Percentiles rank a stretch among this genome's conserved stretches.
These are phyloP conservation scores for Ceratocystis variospora DNA, from an alignment of 2,329 filamentous ascomycete species.

Conservation along the genomic window DNA sequence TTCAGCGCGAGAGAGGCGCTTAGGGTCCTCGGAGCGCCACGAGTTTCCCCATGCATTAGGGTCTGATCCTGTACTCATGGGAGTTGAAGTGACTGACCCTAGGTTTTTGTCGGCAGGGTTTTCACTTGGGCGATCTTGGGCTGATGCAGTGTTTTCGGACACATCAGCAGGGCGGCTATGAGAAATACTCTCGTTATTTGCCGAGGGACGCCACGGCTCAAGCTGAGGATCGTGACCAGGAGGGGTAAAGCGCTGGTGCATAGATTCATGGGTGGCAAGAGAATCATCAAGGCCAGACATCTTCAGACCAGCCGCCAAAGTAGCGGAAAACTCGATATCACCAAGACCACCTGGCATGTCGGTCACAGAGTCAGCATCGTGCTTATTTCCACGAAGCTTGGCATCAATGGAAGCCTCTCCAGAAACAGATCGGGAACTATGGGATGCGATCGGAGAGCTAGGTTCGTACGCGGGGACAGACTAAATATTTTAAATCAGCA, in stretches of 20 bases:
- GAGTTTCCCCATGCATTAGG: conserved; percentile 4
- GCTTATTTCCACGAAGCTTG: neutral
- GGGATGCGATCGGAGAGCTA: conserved; percentile 14
- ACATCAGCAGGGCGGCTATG: neutral
- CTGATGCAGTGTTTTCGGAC: neutral
- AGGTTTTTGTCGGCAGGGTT: conserved; percentile 14
- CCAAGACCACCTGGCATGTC: conserved; percentile 4
- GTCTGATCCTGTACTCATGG: conserved; percentile 4
- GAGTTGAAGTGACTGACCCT: neutral
- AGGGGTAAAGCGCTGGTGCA: conserved; percentile 12
- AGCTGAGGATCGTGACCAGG: conserved; percentile 6
- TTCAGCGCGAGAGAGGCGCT: conserved; percentile 4
- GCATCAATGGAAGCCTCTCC: neutral
- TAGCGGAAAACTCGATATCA: conserved; percentile 12
- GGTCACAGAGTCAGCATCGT: neutral
- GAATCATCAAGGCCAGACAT: conserved; percentile 1
- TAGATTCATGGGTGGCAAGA: conserved; percentile 4
- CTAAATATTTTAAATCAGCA: conserved; percentile 17
- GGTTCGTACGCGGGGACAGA: conserved; percentile 15
- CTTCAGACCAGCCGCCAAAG: conserved; percentile 11
- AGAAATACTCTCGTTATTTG: neutral
- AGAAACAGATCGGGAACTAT: conserved; percentile 23
- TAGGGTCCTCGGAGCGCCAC: conserved; percentile 5
- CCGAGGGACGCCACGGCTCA: conserved; percentile 1
- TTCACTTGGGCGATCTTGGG: neutral